These are phyloP conservation scores for Canavalia gladiata DNA, from an alignment of 306 rosid genomes.

Conservation along the genomic window DNA sequence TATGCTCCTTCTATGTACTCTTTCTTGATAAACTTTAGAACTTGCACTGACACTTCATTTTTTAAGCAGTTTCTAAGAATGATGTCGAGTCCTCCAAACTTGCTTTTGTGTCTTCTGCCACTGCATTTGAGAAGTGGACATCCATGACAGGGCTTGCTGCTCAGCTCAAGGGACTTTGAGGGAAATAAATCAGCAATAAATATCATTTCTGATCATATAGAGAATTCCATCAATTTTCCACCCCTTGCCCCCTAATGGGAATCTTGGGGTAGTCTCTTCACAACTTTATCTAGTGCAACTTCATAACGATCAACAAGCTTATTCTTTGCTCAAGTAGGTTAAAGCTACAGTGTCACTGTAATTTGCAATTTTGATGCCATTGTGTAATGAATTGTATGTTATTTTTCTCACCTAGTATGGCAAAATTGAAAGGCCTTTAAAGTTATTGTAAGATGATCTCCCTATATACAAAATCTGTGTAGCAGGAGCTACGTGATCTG, in stretches of 20 bases:
- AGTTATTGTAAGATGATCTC: not conserved
- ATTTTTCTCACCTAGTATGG: conserved; percentile 23
- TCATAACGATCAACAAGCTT: conserved; percentile 26
- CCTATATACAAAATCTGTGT: not conserved
- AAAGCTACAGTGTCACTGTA: conserved; percentile 15
- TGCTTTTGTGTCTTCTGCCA: conserved; percentile 84
- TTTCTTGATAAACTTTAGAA: not conserved
- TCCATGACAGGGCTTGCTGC: conserved; percentile 69
- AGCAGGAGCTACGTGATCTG: not conserved
- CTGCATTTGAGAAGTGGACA: conserved; percentile 90
- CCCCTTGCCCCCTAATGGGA: conserved; percentile 22
- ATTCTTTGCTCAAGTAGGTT: conserved; percentile 18
- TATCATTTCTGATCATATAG: not conserved
- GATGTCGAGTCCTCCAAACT: conserved; percentile 87
- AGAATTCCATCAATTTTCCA: conserved; percentile 38
- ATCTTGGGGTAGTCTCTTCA: conserved; percentile 26
- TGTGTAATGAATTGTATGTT: conserved; percentile 32
- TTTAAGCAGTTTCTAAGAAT: conserved; percentile 67
- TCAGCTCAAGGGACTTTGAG: conserved; percentile 80
- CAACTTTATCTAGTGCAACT: conserved; percentile 10
- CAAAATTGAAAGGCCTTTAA: conserved; percentile 9
- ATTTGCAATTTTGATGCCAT: conserved; percentile 50
- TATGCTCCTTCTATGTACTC: not conserved
- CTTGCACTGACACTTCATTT: conserved; percentile 13
- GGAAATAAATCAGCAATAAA: not conserved